Percentiles rank a stretch among this genome's conserved stretches.
These are phyloP conservation scores for Lepidium sativum DNA, from an alignment of 345 rosid species.

Conservation along the genomic window DNA sequence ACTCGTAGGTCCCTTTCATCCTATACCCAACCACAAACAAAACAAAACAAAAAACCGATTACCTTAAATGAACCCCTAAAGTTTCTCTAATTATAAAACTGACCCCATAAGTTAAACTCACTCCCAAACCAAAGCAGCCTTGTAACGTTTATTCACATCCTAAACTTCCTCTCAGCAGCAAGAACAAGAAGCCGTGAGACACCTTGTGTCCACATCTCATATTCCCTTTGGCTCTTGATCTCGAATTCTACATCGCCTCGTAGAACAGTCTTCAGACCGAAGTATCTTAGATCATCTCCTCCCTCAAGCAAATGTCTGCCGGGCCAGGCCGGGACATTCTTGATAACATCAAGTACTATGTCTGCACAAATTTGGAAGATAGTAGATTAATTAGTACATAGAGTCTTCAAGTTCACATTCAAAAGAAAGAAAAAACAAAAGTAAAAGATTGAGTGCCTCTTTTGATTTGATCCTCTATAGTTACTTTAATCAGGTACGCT, in stretches of 20 bases:
- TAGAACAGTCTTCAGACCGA: constrained; percentile 60
- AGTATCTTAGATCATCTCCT: constrained; percentile 73
- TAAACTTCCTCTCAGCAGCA: constrained; percentile 60
- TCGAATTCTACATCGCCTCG: constrained; percentile 80
- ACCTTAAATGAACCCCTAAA: constrained; percentile 15
- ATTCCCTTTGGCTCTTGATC: constrained; percentile 69
- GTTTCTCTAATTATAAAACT: not conserved
- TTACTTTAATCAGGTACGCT: constrained; percentile 33
- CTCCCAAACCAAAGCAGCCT: constrained; percentile 5
- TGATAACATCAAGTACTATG: constrained; percentile 75
- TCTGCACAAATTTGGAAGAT: constrained; percentile 36
- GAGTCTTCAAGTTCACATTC: constrained; percentile 27
- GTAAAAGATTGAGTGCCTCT: constrained; percentile 26
- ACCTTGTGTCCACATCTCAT: constrained; percentile 90
- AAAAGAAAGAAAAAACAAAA: constrained; percentile 11
- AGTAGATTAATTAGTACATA: not conserved
- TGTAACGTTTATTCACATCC: constrained; percentile 31
- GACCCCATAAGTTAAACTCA: constrained; percentile 24
- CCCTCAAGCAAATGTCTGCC: constrained; percentile 91
- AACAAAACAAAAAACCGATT: not conserved
- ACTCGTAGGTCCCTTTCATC: constrained; percentile 15
- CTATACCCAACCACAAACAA: constrained; percentile 11
- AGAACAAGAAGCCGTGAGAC: constrained; percentile 72
- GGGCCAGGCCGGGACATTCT: constrained; percentile 84
- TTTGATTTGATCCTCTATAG: constrained; percentile 30